Evolutionary conservation across 805 yeast species (phyloP).

Genomic region (Spathaspora arborariae): DNA sequence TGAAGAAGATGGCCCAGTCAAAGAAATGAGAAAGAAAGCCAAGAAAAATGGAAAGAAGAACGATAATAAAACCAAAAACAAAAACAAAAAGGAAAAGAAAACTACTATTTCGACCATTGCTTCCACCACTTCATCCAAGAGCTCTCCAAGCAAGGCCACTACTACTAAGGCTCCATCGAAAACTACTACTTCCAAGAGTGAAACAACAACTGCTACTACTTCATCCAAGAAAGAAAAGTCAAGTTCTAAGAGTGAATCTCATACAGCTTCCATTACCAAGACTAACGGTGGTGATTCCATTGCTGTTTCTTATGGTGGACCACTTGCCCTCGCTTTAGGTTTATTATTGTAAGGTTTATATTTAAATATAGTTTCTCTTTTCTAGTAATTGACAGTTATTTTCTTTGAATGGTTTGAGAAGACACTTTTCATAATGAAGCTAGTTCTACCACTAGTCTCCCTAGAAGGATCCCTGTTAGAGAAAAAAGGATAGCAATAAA

Average conservation of each 20-base stretch:
- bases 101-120: not conserved
- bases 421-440: not conserved
- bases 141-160: not conserved
- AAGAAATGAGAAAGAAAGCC: not conserved
- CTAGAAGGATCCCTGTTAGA: too few relatives aligned
- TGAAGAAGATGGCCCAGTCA: constrained; percentile 3
- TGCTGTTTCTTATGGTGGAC: constrained; percentile 9
- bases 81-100: constrained; percentile 3
- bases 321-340: constrained; percentile 9
- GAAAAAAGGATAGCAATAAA: not conserved
- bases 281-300: constrained; percentile 10
- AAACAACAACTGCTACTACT: constrained; percentile 3
- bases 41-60: not conserved
- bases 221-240: constrained; percentile 4
- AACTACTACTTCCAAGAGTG: not conserved
- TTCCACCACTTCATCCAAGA: not conserved
- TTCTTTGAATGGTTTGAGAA: not conserved
- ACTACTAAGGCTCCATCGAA: constrained; percentile 2
- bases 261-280: constrained; percentile 11
- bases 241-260: constrained; percentile 5
- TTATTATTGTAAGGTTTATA: constrained; percentile 8
- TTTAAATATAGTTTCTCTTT: not conserved
- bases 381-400: not conserved
- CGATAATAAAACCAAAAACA: not conserved
- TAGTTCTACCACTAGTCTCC: not conserved